A percentile compares a stretch with the other conserved stretches of the same genome.
These are phyloP conservation scores for Pythium oligandrum DNA, from an alignment of 352 stramenopile genomes.

Conservation along the genomic window DNA sequence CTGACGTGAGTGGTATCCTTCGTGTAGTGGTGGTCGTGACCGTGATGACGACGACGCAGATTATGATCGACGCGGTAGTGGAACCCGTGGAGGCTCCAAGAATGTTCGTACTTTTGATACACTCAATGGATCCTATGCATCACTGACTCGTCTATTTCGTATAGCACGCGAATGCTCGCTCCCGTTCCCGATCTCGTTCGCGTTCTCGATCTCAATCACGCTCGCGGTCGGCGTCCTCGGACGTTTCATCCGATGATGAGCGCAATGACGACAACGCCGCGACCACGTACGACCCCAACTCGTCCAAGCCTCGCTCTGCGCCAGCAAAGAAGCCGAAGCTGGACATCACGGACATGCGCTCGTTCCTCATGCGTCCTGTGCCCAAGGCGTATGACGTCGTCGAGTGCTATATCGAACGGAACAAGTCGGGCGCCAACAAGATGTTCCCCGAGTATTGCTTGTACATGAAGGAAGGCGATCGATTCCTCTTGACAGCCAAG, in stretches of 20 bases:
- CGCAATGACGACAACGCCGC: slow-evolving; percentile 50
- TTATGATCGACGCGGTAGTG: slow-evolving; percentile 29
- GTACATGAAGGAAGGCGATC: slow-evolving; percentile 92
- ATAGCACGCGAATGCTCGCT: slow-evolving; percentile 27
- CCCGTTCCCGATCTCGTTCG: slow-evolving; percentile 45
- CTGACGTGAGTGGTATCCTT: background rate
- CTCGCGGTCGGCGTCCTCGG: slow-evolving; percentile 56
- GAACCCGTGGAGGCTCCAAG: slow-evolving; percentile 21
- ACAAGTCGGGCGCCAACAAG: slow-evolving; percentile 89
- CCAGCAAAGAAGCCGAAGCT: slow-evolving; percentile 68
- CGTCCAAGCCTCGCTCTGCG: slow-evolving; percentile 24
- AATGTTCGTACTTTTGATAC: slow-evolving; percentile 28
- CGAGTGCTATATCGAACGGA: slow-evolving; percentile 94
- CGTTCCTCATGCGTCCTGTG: slow-evolving; percentile 74
- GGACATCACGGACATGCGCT: slow-evolving; percentile 77
- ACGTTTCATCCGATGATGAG: slow-evolving; percentile 62
- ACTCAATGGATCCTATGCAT: background rate
- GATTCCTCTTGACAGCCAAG: slow-evolving; percentile 96
- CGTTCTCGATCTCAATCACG: slow-evolving; percentile 37
- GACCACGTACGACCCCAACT: slow-evolving; percentile 52
- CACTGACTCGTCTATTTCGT: background rate
- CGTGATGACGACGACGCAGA: slow-evolving; percentile 58
- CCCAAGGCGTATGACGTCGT: slow-evolving; percentile 88
- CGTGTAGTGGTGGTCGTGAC: slow-evolving; percentile 20
- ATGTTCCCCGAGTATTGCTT: slow-evolving; percentile 92